phyloP scores from a whole-genome alignment of 805 yeast genomes.

The Dipodascus geniculatus region DNA sequence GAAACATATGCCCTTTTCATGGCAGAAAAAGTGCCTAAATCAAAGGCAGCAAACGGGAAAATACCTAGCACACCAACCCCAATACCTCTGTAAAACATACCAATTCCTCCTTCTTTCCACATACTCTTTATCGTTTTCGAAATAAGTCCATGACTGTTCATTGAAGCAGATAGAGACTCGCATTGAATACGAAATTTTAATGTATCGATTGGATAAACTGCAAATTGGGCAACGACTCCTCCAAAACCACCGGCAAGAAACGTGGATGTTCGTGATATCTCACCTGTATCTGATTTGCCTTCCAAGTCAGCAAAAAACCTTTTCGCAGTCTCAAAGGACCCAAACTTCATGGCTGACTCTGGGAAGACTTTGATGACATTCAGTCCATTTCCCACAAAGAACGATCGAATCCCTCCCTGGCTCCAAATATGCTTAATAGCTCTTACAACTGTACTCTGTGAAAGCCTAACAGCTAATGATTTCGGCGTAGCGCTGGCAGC shows the following conservation, averaged over 20 bases:
- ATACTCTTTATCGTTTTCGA: conserved; percentile 61
- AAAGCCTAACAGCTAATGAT: conserved; percentile 31
- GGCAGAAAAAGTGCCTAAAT: conserved; percentile 84
- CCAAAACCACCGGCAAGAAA: conserved; percentile 94
- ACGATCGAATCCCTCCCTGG: conserved; percentile 79
- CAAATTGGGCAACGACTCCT: conserved; percentile 84
- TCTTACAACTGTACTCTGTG: conserved; percentile 63
- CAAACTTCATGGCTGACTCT: conserved; percentile 94
- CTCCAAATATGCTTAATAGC: conserved; percentile 74
- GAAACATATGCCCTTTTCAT: conserved; percentile 66
- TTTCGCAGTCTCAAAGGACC: conserved; percentile 84
- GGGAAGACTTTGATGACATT: conserved; percentile 93
- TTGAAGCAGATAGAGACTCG: conserved; percentile 57
- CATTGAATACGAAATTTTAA: conserved; percentile 89
- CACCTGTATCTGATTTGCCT: conserved; percentile 58
- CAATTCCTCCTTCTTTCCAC: conserved; percentile 68
- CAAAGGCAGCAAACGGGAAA: conserved; percentile 95
- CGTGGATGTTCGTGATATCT: conserved; percentile 65
- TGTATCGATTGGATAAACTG: conserved; percentile 93
- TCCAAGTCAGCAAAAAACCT: conserved; percentile 60
- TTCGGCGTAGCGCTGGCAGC: not conserved
- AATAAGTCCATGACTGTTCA: conserved; percentile 52
- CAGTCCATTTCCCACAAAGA: conserved; percentile 91
- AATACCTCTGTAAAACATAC: conserved; percentile 76
- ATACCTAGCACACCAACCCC: conserved; percentile 89